Evolutionary conservation across 1,284 basidiomycete species (phyloP), one percentile per base, ranked within the genome.

Genomic region (Grifola frondosa): DNA sequence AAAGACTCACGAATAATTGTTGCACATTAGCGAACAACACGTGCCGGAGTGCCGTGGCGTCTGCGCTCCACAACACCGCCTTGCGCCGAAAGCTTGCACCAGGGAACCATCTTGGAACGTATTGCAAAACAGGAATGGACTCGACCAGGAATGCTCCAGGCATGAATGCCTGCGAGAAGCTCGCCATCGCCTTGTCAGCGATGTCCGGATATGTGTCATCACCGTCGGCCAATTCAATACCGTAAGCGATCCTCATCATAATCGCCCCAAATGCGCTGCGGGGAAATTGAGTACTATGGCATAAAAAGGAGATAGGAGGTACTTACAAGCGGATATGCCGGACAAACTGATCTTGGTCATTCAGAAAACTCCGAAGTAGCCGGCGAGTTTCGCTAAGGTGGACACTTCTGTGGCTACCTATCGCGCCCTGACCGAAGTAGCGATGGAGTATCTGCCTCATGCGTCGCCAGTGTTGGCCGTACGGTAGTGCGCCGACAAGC

Each of bases 401-500:
- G 16, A 35, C n/a, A 5, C 37, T 21, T 6, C 36, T 16, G n/a
- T 44, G 45, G 4, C 16, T 12, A 3, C n/a, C 3, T 16, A 47
- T 24, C 5, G 25, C 26, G 3, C 42, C 28, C 6, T 24, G 9
- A 15, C 45, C 30, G 30, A 50, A 38, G 2, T 37, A 33, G 26
- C 42, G 42, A 25, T 50, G 45, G 21, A 42, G 48, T 8, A 37
- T 42, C 6, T 43, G 49, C n/a, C 49, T 31, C n/a, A 44, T 32
- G n/a, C 21, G 16, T 6, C 50, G 38, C 50, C 50, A 52, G 11
- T 28, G 15, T 11, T 35, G 24, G 3, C 46, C 46, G 24, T 52
- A 52, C 9, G 36, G 32, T 22, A 41, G 41, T 3, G 43, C 9
- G 3, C 32, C 23, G 12, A 52, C 29, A n/a, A 37, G 22, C 28